phyloP scores from a whole-genome alignment of 2,329 filamentous ascomycete species.

The Akanthomyces muscarius region DNA sequence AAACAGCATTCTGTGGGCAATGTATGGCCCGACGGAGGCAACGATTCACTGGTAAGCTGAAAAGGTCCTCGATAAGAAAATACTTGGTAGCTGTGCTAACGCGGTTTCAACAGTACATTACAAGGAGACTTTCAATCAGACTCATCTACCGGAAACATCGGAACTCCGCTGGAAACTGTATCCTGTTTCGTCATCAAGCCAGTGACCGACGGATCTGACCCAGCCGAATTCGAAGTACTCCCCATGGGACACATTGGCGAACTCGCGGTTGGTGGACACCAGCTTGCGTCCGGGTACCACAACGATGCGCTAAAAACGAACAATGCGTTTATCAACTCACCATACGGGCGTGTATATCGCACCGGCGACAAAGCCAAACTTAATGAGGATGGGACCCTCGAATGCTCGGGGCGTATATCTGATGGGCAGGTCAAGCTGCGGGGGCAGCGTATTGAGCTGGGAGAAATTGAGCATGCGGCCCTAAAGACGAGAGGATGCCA shows the following conservation, averaged over 20 bases:
- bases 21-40: constrained; percentile 93
- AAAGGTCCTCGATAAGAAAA: neutral
- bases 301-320: constrained; percentile 74
- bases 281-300: constrained; percentile 76
- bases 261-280: constrained; percentile 73
- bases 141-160: constrained; percentile 65
- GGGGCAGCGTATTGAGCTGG: constrained; percentile 77
- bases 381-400: constrained; percentile 63
- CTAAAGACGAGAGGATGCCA: constrained; percentile 59
- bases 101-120: constrained; percentile 54
- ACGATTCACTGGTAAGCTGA: constrained; percentile 70
- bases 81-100: neutral
- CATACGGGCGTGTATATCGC: constrained; percentile 69
- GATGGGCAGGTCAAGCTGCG: constrained; percentile 82
- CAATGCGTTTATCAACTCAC: constrained; percentile 64
- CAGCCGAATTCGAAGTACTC: constrained; percentile 47
- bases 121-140: constrained; percentile 56
- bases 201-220: constrained; percentile 25
- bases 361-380: constrained; percentile 81
- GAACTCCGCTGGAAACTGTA: constrained; percentile 74
- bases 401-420: constrained; percentile 76
- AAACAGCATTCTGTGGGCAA: constrained; percentile 73
- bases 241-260: constrained; percentile 69
- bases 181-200: constrained; percentile 67
- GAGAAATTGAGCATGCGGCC: constrained; percentile 70